Percentiles rank a stretch among this genome's conserved stretches.
Evolutionary conservation across 225 moss, liverwort and hornwort genomes (phyloP).

Genomic region (Straminergon stramineum): DNA sequence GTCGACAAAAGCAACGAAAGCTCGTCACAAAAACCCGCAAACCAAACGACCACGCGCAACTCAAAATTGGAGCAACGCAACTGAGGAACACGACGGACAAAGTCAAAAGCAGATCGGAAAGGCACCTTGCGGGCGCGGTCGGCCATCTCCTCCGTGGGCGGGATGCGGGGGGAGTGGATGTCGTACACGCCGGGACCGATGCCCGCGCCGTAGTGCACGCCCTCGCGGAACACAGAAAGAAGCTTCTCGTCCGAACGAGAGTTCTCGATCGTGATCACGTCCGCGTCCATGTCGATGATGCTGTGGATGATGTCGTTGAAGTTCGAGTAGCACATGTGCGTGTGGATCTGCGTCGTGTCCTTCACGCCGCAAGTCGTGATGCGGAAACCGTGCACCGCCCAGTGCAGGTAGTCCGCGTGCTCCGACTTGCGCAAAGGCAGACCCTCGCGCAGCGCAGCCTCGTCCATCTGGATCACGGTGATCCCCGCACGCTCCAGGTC

Average conservation of each 20-base stretch:
- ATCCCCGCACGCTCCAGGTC: neutral
- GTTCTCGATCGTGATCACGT: neutral
- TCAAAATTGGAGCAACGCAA: neutral
- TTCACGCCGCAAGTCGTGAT: neutral
- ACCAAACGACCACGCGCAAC: neutral
- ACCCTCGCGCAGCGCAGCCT: neutral
- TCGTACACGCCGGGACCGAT: neutral
- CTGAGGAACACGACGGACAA: neutral
- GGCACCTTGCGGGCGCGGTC: neutral
- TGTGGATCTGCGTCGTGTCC: neutral
- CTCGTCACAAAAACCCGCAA: too few relatives aligned
- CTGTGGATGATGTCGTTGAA: neutral
- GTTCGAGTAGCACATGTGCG: neutral
- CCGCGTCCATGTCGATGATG: neutral
- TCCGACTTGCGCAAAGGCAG: neutral
- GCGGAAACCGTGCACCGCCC: neutral
- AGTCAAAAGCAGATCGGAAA: fast-evolving
- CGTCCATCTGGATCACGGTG: neutral
- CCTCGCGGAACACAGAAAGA: neutral
- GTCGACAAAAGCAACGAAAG: neutral
- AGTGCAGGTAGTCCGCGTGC: neutral
- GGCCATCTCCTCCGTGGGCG: neutral
- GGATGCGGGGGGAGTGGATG: neutral
- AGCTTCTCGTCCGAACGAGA: neutral
- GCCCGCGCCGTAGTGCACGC: neutral